Evolutionary conservation across 176 grass and related monocot genomes (phyloP).

Genomic region (Rhipidocladum racemiflorum): DNA sequence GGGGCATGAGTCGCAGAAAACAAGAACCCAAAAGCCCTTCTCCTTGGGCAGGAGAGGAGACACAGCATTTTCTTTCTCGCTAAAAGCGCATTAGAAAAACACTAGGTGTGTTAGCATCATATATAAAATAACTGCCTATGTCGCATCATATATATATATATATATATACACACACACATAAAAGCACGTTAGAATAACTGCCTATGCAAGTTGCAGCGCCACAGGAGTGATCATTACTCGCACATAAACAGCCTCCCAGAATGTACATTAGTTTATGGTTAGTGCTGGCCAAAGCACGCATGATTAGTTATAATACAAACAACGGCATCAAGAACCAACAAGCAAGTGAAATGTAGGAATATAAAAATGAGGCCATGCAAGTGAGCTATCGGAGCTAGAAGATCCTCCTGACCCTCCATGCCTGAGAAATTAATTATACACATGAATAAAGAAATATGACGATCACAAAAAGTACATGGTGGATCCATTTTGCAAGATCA

Average conservation of each 20-base stretch:
- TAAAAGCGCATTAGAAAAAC: constrained; percentile 41
- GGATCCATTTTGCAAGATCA: constrained; percentile 28
- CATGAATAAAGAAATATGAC: constrained; percentile 20
- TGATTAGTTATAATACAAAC: constrained; percentile 51
- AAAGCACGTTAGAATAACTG: constrained; percentile 25
- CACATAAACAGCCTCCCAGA: constrained; percentile 46
- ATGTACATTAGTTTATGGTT: constrained; percentile 40
- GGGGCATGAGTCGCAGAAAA: constrained; percentile 74
- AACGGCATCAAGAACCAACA: constrained; percentile 49
- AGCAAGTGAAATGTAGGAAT: constrained; percentile 29
- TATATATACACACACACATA: too few relatives aligned
- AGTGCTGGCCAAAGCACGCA: constrained; percentile 51
- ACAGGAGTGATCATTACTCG: constrained; percentile 44
- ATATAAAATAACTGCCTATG: background rate
- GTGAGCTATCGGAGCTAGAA: constrained; percentile 46
- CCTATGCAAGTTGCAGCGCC: constrained; percentile 37
- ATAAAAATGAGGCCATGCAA: constrained; percentile 41
- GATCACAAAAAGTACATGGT: constrained; percentile 13
- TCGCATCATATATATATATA: too few relatives aligned
- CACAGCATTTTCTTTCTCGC: constrained; percentile 23
- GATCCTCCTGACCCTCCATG: constrained; percentile 43
- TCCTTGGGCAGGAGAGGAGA: constrained; percentile 52
- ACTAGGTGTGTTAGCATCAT: constrained; percentile 38
- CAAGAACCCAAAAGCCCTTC: constrained; percentile 61
- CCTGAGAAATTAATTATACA: background rate